Conservation (phyloP, 352 stramenopile species). For the Peronosclerospora sorghi region DNA sequence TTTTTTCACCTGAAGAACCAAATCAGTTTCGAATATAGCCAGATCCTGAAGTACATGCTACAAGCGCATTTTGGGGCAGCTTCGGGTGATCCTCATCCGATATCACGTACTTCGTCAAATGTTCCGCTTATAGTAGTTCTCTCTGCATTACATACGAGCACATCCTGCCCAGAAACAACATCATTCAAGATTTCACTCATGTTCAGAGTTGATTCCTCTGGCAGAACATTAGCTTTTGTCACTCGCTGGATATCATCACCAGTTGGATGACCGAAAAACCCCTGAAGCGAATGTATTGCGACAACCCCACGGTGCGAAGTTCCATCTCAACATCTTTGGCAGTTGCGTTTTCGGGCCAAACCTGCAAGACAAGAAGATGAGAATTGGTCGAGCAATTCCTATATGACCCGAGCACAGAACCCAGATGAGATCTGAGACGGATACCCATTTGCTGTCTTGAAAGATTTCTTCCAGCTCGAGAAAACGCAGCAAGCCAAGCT, state of each 20-base stretch:
- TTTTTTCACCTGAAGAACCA: no score
- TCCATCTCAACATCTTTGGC: slow-evolving; percentile 2
- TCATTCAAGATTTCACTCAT: slow-evolving; percentile 11
- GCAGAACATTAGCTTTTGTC: slow-evolving; percentile 1
- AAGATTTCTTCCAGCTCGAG: slow-evolving; percentile 15
- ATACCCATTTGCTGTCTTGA: slow-evolving; percentile 8
- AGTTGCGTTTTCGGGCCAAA: slow-evolving; percentile 11
- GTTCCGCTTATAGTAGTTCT: slow-evolving; percentile 20
- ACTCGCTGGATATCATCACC: slow-evolving; percentile 14
- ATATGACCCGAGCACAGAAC: slow-evolving; percentile 23
- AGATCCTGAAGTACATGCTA: slow-evolving; percentile 21
- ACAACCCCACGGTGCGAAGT: slow-evolving; percentile 12
- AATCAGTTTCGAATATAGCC: slow-evolving; percentile 20
- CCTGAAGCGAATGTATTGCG: slow-evolving; percentile 12
- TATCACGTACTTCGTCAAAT: slow-evolving; percentile 19
- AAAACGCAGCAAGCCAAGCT: slow-evolving; percentile 13
- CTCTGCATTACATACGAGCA: slow-evolving; percentile 1
- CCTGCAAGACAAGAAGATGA: slow-evolving; percentile 11
- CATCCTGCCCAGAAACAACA: slow-evolving; percentile 21
- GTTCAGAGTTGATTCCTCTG: slow-evolving; percentile 6
- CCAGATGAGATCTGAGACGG: slow-evolving; percentile 20
- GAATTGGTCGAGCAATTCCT: slow-evolving; percentile 24
- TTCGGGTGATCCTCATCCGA: slow-evolving; percentile 11
- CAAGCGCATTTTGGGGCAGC: slow-evolving; percentile 14
- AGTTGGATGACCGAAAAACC: slow-evolving; percentile 10